phyloP scores from a whole-genome alignment of 805 yeast species.

The Trichomonascus vanleenenianus region DNA sequence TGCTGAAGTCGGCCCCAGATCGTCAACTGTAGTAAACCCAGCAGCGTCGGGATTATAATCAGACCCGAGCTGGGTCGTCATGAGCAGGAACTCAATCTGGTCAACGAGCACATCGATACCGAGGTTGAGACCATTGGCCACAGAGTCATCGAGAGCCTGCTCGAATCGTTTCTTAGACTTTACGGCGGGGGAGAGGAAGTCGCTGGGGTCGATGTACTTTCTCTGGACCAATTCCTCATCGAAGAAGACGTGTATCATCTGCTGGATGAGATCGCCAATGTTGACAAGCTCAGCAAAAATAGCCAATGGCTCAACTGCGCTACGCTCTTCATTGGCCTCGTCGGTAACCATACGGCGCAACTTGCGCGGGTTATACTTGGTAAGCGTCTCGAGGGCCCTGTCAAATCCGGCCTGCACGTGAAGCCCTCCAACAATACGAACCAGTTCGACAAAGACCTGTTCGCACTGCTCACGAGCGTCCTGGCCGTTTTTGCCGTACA shows the following conservation, averaged over 20 bases:
- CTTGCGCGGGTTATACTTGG: conserved; percentile 58
- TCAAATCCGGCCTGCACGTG: conserved; percentile 84
- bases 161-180: conserved; percentile 79
- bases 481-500: conserved; percentile 27
- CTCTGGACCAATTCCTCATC: conserved; percentile 63
- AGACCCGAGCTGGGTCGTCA: conserved; percentile 46
- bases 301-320: conserved; percentile 68
- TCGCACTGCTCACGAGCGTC: conserved; percentile 42
- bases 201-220: conserved; percentile 60
- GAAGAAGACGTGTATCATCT: conserved; percentile 86
- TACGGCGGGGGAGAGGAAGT: conserved; percentile 69
- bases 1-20: conserved; percentile 51
- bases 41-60: conserved; percentile 48
- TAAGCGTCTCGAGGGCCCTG: conserved; percentile 63
- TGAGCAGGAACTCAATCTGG: conserved; percentile 61
- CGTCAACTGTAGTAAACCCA: conserved; percentile 9
- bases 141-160: conserved; percentile 71
- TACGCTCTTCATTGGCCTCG: conserved; percentile 13
- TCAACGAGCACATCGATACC: conserved; percentile 84
- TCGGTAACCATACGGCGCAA: conserved; percentile 22
- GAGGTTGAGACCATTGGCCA: conserved; percentile 88
- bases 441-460: conserved; percentile 59
- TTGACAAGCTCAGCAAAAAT: conserved; percentile 87
- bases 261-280: conserved; percentile 85
- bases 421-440: conserved; percentile 54